Conservation (phyloP, 257 asterid genomes). For the Catharanthus roseus region DNA sequence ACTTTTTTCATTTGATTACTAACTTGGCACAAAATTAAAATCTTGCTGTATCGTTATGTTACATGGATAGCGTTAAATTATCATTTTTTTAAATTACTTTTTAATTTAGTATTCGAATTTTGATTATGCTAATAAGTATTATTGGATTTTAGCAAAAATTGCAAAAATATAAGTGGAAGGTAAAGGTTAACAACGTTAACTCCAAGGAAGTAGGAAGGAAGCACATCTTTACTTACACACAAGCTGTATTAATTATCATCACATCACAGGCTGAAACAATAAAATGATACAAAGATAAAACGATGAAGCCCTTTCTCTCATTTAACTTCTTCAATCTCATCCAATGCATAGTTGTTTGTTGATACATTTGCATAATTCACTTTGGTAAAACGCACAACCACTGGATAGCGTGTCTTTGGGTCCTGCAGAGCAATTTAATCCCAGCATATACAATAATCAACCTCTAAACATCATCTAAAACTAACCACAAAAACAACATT, state of each 20-base stretch:
- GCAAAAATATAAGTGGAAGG: slow-evolving; percentile 4
- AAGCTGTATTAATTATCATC: slow-evolving; percentile 9
- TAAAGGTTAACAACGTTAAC: background rate
- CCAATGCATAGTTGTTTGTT: slow-evolving; percentile 93
- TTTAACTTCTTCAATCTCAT: slow-evolving; percentile 57
- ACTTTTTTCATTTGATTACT: background rate
- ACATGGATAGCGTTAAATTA: background rate
- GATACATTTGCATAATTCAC: slow-evolving; percentile 91
- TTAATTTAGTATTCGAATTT: background rate
- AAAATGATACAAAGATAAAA: background rate
- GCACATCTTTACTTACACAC: slow-evolving; percentile 12
- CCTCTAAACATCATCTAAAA: too few species aligned
- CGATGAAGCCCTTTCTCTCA: slow-evolving; percentile 23
- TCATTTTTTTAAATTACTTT: too few species aligned
- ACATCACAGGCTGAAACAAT: background rate
- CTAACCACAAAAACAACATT: too few species aligned
- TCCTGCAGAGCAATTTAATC: slow-evolving; percentile 41
- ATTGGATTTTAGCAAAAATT: background rate
- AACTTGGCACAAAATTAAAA: background rate
- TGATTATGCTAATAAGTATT: too few species aligned
- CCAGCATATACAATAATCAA: background rate
- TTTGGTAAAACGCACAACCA: slow-evolving; percentile 85
- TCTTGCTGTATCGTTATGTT: background rate
- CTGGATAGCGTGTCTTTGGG: slow-evolving; percentile 86
- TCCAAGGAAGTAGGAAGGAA: slow-evolving; percentile 6